Base-by-base conservation (phyloP, 805 yeast species). In the Candida yuanshanica region DNA sequence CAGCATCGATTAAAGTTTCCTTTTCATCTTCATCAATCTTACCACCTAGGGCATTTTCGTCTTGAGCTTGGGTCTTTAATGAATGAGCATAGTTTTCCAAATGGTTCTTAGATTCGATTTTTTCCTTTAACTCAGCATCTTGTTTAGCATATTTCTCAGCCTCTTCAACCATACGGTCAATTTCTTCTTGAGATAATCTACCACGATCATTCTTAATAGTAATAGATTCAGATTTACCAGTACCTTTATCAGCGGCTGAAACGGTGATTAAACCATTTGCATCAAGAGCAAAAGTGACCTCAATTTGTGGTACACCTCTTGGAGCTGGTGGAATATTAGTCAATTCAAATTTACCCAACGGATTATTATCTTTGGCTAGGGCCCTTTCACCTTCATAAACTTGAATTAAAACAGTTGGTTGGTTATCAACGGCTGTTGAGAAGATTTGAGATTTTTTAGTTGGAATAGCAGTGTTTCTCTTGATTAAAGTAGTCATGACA, bases 321-420 rank as follows among this genome's bases (percentile, higher is more conserved):
- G 95, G 95, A 16, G 95, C 88, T 43, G 95, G 87, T 56, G 95
- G 95, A 56, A 85, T 85, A 51, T 89, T 88, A 20, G 84, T 77
- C 60, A 85, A 79, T 65, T 85, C 95, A 52, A 86, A 86, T 67
- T 85, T 84, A 62, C 95, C 95, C 48, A 86, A 75, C 62, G 77
- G 70, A 72, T 89, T 90, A 77, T 89, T 89, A 69, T 89, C 96
- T 74, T 83, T 88, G 39, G 93, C 90, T 74, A 84, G 75, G 12
- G 96, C 85, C 72, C 96, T 85, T 74, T 89, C 97, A 75, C 97
- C 97, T 72, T 89, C 97, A 60, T 69, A 89, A 35, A 89, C 96
- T 73, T 88, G 95, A 63, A 89, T 89, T 70, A 86, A 74, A 21
- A 89, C 97, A 55, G 95, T 89, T 56, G 91, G 95, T 72, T 89